A percentile compares a stretch with the other conserved stretches of the same genome.
Conservation (phyloP, 2,329 filamentous ascomycete species). For the Graphilbum ipis-grandicollis region DNA sequence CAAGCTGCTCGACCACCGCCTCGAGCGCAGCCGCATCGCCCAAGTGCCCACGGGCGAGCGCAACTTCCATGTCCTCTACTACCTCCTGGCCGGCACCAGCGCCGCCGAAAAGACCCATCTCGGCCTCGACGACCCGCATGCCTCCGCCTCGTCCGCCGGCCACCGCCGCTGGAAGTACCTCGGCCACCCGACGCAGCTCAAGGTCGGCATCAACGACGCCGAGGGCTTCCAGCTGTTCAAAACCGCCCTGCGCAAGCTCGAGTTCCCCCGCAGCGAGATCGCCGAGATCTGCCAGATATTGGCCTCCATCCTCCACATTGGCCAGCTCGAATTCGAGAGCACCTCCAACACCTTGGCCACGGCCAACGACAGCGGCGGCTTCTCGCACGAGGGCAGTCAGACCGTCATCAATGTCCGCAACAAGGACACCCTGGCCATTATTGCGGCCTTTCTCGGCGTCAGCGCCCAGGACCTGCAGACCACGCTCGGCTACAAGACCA, state of each 20-base stretch:
- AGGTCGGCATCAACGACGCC: constrained; percentile 88
- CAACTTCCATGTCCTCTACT: constrained; percentile 93
- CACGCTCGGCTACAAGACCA: constrained; percentile 88
- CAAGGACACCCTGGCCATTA: constrained; percentile 68
- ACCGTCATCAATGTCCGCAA: constrained; percentile 80
- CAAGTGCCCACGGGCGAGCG: constrained; percentile 89
- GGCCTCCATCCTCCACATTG: constrained; percentile 89
- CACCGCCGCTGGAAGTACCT: constrained; percentile 90
- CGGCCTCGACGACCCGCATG: constrained; percentile 34
- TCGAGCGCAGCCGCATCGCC: constrained; percentile 82
- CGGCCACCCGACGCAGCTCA: constrained; percentile 89
- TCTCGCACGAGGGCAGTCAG: constrained; percentile 85
- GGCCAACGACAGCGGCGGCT: constrained; percentile 86
- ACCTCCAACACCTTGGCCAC: constrained; percentile 61
- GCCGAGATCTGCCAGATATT: constrained; percentile 93
- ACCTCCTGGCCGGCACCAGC: constrained; percentile 83
- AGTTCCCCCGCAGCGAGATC: constrained; percentile 85
- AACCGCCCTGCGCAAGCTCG: constrained; percentile 80
- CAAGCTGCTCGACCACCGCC: constrained; percentile 81
- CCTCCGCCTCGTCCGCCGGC: no score
- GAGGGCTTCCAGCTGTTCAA: constrained; percentile 98
- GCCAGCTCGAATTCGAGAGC: constrained; percentile 84
- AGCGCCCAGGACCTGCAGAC: constrained; percentile 65
- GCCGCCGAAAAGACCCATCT: constrained; percentile 79
- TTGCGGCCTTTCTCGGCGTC: constrained; percentile 91